Base-by-base conservation (phyloP, 768 basidiomycete genomes). In the Pisolithus marmoratus region DNA sequence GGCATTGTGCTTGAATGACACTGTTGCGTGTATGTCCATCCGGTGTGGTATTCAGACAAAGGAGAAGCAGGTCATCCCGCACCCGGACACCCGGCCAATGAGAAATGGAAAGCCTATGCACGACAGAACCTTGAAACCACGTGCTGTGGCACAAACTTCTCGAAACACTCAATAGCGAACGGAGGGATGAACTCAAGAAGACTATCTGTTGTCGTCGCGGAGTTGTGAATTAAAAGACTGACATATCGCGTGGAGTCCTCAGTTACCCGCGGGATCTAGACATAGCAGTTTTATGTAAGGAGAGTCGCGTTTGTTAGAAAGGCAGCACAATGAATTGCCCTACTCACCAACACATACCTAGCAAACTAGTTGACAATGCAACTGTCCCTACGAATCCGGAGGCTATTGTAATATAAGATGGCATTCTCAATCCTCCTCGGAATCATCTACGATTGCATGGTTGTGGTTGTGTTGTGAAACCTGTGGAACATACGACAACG, bases 371-470 rank as follows among this genome's bases (percentile, higher is more conserved):
- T 29, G 34, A 34, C 5, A 34, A 15, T 34, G 34, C 5, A 14
- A 14, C 15, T 15, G 12, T 14, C 15, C 34, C 23, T 45, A 44
- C 8, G 15, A 22, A 24, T 23, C 15, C 23, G 27, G n/a, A 26
- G 40, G 40, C 11, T 17, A 27, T 17, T 8, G 2, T 20, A 24
- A 24, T 23, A 23, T 27, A n/a, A 8, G 14, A 26, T 29, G 43
- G 12, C 29, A 27, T 26, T 55, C 56, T 23, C 50, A 44, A 51
- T 72, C 69, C 49, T 70, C 69, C 46, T 70, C 67, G 24, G 70
- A 70, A 52, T 74, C 70, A 46, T 74, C 56, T 12, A 70, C 63
- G 51, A 72, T 70, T 43, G 62, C 62, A 34, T 64, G 61, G 29
- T 53, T 54, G n/a, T 49, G 54, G 47, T 54, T 48, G 38, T 40